These are phyloP conservation scores for Phalaenopsis equestris DNA, from an alignment of 106 monocot genomes.

Conservation along the genomic window DNA sequence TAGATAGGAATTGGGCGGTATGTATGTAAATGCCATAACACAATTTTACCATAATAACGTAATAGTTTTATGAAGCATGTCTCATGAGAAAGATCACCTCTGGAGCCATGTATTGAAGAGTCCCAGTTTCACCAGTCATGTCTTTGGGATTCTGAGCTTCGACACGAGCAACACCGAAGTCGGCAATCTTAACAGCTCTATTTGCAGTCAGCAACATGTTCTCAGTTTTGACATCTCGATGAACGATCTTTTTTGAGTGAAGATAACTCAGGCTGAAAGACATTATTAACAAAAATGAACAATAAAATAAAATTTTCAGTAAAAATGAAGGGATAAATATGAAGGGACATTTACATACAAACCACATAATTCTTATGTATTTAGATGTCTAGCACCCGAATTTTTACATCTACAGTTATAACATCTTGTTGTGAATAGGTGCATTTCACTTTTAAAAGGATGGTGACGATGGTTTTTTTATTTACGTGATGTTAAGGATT, in stretches of 20 bases:
- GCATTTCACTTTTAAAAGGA: too few relatives aligned
- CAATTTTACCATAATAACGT: neutral
- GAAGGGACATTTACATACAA: neutral
- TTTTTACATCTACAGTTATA: too few relatives aligned
- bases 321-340: neutral
- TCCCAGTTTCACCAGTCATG: slow-evolving; percentile 99
- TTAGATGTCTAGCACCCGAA: too few relatives aligned
- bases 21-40: too few relatives aligned
- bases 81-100: slow-evolving; percentile 33
- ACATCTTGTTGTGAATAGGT: too few relatives aligned
- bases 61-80: neutral
- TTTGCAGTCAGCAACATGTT: slow-evolving; percentile 59
- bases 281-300: neutral
- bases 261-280: slow-evolving; percentile 69
- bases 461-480: too few relatives aligned
- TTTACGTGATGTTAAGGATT: too few relatives aligned
- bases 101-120: slow-evolving; percentile 91
- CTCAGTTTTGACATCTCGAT: slow-evolving; percentile 87
- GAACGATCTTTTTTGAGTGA: slow-evolving; percentile 73
- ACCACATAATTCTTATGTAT: too few relatives aligned
- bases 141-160: slow-evolving; percentile 78
- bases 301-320: neutral
- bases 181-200: slow-evolving; percentile 69
- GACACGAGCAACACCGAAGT: slow-evolving; percentile 15
- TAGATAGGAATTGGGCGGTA: too few relatives aligned